Base-by-base conservation (phyloP, 1,284 basidiomycete species). In the Hymenochaete sp. region DNA sequence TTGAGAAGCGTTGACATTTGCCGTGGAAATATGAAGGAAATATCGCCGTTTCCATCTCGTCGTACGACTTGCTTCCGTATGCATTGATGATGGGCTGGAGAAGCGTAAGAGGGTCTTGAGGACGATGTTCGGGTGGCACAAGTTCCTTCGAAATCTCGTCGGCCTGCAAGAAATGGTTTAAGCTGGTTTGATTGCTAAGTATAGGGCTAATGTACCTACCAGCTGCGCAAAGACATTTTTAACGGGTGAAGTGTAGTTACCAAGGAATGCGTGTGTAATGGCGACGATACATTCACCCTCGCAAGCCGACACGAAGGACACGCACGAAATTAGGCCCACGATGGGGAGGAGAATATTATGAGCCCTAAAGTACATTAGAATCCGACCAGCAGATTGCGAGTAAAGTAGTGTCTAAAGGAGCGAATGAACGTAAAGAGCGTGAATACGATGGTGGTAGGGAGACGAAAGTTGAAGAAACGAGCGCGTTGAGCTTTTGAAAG, bases 21-120 rank as follows among this genome's bases (percentile, higher is more conserved):
- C 83, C 84, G 52, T 86, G 84, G 60, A 86, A 86, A 62, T 66
- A 75, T 24, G 61, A 59, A 2, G 78, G 75, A 51, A 84, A 84
- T 52, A 84, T 77, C 16, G 67, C 68, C 21, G 50, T 60, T 54
- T 70, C 62, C 54, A 81, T 64, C 4, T 61, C 58, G 3, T 60
- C 45, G 54, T 72, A 75, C 22, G 72, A 67, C 18, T 57, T 53
- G 36, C 66, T 58, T 27, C 65, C 47, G 62, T 75, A 83, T 1
- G 67, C 65, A 16, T 59, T 48, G 35, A 70, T 39, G 38, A 82
- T 57, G 4, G 78, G 75, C 3, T 60, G 44, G 32, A 82, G 53
- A 72, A 69, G 13, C 51, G 53, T 45, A 56, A 61, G 51, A 11
- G 60, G 31, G 41, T 60, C 54, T 32, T 57, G 45, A 40, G 60